Evolutionary conservation across 129 eudicot genomes (phyloP).

Genomic region (Helianthus annuus): DNA sequence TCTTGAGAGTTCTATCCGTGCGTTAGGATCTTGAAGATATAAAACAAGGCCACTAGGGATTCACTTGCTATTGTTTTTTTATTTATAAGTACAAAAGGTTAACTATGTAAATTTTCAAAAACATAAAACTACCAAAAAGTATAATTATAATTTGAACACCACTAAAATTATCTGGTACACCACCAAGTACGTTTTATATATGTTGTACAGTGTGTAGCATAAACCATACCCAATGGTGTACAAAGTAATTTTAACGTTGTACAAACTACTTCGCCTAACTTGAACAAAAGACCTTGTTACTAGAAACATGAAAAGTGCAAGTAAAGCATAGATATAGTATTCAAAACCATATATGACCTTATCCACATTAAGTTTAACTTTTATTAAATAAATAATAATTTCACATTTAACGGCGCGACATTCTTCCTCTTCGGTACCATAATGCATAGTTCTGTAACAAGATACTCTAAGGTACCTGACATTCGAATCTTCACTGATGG

Average conservation of each 20-base stretch:
- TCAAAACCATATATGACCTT: neutral
- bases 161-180: neutral
- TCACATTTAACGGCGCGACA: slow-evolving; percentile 24
- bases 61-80: no score
- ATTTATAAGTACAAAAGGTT: no score
- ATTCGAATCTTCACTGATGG: slow-evolving; percentile 12
- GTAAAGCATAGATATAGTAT: neutral
- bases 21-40: no score
- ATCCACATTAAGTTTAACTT: slow-evolving; percentile 3
- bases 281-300: no score
- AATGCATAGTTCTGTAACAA: slow-evolving; percentile 21
- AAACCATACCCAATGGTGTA: neutral
- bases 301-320: neutral
- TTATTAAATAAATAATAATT: slow-evolving; percentile 22
- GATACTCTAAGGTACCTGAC: slow-evolving; percentile 20
- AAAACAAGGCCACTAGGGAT: no score
- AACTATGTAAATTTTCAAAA: no score
- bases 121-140: no score
- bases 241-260: neutral
- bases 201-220: neutral
- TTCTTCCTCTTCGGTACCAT: slow-evolving; percentile 21
- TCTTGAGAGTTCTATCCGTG: no score
- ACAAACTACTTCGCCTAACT: no score
- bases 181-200: neutral
- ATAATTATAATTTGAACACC: neutral